Base-by-base conservation (phyloP, 441 rosid species). In the Gossypium gossypioides region DNA sequence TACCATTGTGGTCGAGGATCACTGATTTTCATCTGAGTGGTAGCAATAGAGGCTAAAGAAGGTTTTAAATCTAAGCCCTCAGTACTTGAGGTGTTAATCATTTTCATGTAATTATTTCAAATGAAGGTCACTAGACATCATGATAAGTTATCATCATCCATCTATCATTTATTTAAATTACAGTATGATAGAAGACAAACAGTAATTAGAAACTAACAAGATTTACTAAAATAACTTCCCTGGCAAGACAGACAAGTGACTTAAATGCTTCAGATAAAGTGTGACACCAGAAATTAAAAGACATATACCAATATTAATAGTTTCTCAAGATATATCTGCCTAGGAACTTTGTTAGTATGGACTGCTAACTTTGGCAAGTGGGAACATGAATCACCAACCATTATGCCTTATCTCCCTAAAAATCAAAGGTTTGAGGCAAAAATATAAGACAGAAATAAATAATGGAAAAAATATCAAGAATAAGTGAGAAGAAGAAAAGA, bases 311-410 rank as follows among this genome's bases (percentile, higher is more conserved):
- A 22, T 44, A 44, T 22, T 12, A 21, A 65, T 21, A 42, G 46
- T 65, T 21, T 65, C 55, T 44, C 34, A 65, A 6, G 21, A 65
- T 44, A 24, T n/a, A 63, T 63, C 68, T 63, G 34, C 55, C 55
- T 21, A 44, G 34, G 37, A 44, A 65, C 21, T 65, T 32, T 44
- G 40, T 22, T 65, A 65, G 34, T n/a, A 19, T 13, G 55, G n/a
- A 42, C 34, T 6, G 37, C 19, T 65, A 65, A 65, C 55, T 22
- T 65, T 27, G 46, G 55, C 6, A 65, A 65, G 19, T 44, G 54
- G 55, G 16, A 44, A 12, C 69, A 65, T 44, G 32, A 10, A 64
- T 64, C 34, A 44, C 37, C 18, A 22, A 62, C 51, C 51, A 18
- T 62, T 34, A 32, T 34, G 67, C 27, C 50, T 9, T 62, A 34